These are phyloP conservation scores for Fagopyrum homotropicum DNA, from an alignment of 148 eudicot genomes.

Conservation along the genomic window DNA sequence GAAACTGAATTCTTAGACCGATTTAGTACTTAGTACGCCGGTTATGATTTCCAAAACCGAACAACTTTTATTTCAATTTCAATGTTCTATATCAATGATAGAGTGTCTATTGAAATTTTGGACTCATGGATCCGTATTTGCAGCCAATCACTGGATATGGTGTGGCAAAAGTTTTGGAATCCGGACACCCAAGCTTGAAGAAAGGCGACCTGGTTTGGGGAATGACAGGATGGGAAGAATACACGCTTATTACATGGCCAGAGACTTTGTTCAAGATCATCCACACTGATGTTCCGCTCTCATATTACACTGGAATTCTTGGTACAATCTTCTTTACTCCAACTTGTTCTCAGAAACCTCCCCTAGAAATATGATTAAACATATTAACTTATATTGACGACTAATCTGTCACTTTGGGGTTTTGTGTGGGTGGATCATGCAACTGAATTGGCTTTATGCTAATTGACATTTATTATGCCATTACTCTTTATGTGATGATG, in stretches of 20 bases:
- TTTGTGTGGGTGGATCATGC: too few species aligned
- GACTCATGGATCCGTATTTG: background rate
- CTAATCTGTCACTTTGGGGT: background rate
- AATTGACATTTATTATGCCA: too few species aligned
- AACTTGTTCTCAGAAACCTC: background rate
- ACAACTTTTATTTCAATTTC: background rate
- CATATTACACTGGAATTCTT: constrained; percentile 32
- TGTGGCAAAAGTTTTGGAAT: constrained; percentile 30
- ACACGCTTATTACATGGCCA: constrained; percentile 18
- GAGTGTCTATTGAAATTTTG: background rate
- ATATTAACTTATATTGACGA: background rate
- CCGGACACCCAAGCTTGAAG: constrained; percentile 23
- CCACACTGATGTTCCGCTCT: constrained; percentile 35
- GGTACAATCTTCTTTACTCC: constrained; percentile 15
- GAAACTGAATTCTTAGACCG: background rate
- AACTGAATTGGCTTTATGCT: too few species aligned
- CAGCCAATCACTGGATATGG: constrained; percentile 27
- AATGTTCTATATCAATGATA: background rate
- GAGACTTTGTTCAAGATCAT: constrained; percentile 26
- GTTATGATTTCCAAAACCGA: too few species aligned
- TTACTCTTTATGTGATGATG: too few species aligned
- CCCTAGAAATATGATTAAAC: too few species aligned
- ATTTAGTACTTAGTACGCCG: background rate
- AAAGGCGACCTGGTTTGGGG: constrained; percentile 41
- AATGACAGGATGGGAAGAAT: constrained; percentile 34